Base-by-base conservation (phyloP, 2,329 filamentous ascomycete genomes). In the Emmonsiellopsis sp. region DNA sequence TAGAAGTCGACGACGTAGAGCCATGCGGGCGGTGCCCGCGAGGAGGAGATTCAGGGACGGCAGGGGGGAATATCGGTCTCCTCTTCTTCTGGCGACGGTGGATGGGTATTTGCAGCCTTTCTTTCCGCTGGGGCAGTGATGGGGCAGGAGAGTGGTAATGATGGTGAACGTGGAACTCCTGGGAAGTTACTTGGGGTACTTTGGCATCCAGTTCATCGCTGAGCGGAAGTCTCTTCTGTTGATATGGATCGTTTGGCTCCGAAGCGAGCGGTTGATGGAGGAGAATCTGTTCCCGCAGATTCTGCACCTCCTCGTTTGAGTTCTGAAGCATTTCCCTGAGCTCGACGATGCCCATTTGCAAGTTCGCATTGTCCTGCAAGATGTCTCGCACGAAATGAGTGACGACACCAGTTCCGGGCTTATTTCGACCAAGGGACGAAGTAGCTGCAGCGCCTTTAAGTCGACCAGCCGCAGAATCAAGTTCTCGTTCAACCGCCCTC, bases 361-460 rank as follows among this genome's bases (percentile, higher is more conserved):
- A 74, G 61, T 89, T 95, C 8, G 91, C 89, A 65, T 98, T 98
- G 68, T 98, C 93, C 63, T 95, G 86, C 14, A 98, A 76, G 53
- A 98, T 87, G 67, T 97, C 93, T 60, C 91, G 89, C 53, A 98
- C 93, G 62, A 98, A 97, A 65, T 94, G 88, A 17, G 88, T 91
- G n/a, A 97, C 88, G 39, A 95, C 88, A 54, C 77, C 84, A 56
- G 77, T 82, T 8, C 81, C 78, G 53, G 74, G 75, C 59, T 80
- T 80, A 33, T 80, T 77, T 3, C 79, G 77, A 3, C 77, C 78
- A 42, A 87, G 72, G 2, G 83, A 82, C 59, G 83, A 85, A 32
- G 79, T 78, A 0, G 86, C 88, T 2, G 89, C 89, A 10, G 87
- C 86, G 8, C 87, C 86, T 69, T 92, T 93, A 51, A 95, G 76